phyloP scores from a whole-genome alignment of 2,329 filamentous ascomycete species.

The Cyphellophora europaea region DNA sequence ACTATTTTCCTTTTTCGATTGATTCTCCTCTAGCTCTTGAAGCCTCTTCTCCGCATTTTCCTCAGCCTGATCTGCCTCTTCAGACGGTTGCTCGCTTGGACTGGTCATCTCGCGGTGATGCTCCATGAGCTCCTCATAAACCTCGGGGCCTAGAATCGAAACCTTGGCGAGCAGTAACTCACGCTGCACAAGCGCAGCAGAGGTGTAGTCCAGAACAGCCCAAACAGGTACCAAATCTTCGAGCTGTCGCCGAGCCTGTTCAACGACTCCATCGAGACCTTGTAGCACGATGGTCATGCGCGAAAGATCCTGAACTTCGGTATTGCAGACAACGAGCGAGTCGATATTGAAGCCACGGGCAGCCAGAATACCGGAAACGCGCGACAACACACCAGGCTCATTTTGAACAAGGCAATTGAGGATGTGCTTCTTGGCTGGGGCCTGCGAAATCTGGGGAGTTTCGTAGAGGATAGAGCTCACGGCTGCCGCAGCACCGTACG shows the following conservation, averaged over 20 bases:
- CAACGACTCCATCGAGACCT: slow-evolving; percentile 91
- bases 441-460: slow-evolving; percentile 73
- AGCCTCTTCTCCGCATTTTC: slow-evolving; percentile 17
- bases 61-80: slow-evolving; percentile 26
- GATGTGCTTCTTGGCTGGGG: slow-evolving; percentile 85
- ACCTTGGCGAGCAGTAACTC: slow-evolving; percentile 93
- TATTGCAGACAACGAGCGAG: slow-evolving; percentile 93
- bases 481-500: slow-evolving; percentile 82
- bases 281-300: slow-evolving; percentile 98
- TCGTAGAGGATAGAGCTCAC: slow-evolving; percentile 99
- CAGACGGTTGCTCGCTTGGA: slow-evolving; percentile 24
- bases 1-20: slow-evolving; percentile 15
- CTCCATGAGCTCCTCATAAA: slow-evolving; percentile 91
- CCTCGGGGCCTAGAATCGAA: slow-evolving; percentile 92
- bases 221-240: slow-evolving; percentile 97
- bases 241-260: slow-evolving; percentile 89
- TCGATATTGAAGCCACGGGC: slow-evolving; percentile 99
- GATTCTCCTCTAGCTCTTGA: slow-evolving; percentile 30
- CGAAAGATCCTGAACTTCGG: slow-evolving; percentile 90
- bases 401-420: slow-evolving; percentile 99
- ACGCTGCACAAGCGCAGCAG: slow-evolving; percentile 84
- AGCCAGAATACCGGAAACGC: slow-evolving; percentile 90
- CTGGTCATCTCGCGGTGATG: slow-evolving; percentile 87
- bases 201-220: slow-evolving; percentile 95
- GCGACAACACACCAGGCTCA: slow-evolving; percentile 92